phyloP scores from a whole-genome alignment of 2,329 filamentous ascomycete genomes.

The Penicillium sp. region DNA sequence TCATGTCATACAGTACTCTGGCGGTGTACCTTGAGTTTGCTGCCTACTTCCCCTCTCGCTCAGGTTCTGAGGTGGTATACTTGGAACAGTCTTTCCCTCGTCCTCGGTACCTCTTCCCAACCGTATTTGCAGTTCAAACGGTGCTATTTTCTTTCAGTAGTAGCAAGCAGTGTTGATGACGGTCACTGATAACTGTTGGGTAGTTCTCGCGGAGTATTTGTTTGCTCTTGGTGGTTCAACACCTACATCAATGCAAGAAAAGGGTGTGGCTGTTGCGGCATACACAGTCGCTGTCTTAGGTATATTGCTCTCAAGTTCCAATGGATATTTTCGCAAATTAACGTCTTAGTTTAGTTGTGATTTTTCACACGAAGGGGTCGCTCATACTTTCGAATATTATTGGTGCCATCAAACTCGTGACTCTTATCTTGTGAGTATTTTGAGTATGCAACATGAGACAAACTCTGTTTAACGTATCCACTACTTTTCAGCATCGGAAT shows the following conservation, averaged over 20 bases:
- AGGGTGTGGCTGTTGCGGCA: slow-evolving; percentile 65
- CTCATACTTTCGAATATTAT: slow-evolving; percentile 58
- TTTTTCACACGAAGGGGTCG: slow-evolving; percentile 60
- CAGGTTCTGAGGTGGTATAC: slow-evolving; percentile 67
- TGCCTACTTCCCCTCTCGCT: slow-evolving; percentile 66
- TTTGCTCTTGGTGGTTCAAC: slow-evolving; percentile 56
- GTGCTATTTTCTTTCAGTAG: slow-evolving; percentile 67
- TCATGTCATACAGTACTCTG: slow-evolving; percentile 59
- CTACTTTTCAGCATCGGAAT: slow-evolving; percentile 49
- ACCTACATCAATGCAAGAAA: slow-evolving; percentile 63
- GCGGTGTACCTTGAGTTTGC: slow-evolving; percentile 65
- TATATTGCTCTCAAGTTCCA: no score
- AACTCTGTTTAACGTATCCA: background rate
- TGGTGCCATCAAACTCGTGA: slow-evolving; percentile 61
- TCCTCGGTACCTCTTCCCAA: slow-evolving; percentile 65
- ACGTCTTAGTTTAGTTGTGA: slow-evolving; percentile 34
- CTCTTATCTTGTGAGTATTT: slow-evolving; percentile 56
- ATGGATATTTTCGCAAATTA: no score
- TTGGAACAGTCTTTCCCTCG: slow-evolving; percentile 68
- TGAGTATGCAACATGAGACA: background rate
- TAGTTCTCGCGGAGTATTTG: slow-evolving; percentile 64
- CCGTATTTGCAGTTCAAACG: slow-evolving; percentile 64
- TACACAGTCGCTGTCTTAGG: slow-evolving; percentile 62
- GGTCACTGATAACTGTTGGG: slow-evolving; percentile 17
- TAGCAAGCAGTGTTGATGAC: slow-evolving; percentile 30